Evolutionary conservation across 495 filamentous ascomycete genomes (phyloP), one percentile per base, ranked within the genome.

Genomic region (Pyrenopolyporus hunteri): DNA sequence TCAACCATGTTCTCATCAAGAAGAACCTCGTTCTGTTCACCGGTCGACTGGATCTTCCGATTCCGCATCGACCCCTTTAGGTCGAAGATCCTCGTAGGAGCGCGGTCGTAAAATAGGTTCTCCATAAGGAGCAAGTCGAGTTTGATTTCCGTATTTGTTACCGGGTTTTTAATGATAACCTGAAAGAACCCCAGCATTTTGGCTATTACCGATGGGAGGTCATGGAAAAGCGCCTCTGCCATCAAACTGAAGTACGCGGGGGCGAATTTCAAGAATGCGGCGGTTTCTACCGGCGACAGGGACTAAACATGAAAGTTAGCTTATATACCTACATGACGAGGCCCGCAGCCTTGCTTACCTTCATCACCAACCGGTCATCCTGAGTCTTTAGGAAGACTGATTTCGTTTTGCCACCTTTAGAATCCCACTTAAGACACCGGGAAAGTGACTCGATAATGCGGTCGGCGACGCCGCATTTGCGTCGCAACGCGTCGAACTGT

Each of bases 131-230:
- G 77, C 20, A 99, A 82, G 69, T 91, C 95, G 76, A 92, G 94
- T 69, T 96, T 95, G 75, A 97, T 94, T 70, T 99, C 94, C 1
- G 87, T 87, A 55, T 92, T 92, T 0, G 93, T 97, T 4, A 85
- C 82, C 0, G 93, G 90, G 66, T 98, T 98, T 74, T 94, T 96
- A 76, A 99, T 97, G 63, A 89, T 86, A 57, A 99, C 87, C 64
- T 98, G 93, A 73, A 96, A 99, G 75, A 99, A 97, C 1, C 94
- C 94, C 40, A 98, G 85, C 95, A 99, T 98, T 77, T 99, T 99
- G 8, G 94, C 94, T 65, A 99, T 98, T 11, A 96, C 95, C 7
- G 92, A 94, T 1, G 94, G 94, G 4, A 99, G 80, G 64, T 97
- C 94, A 63, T 97, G 92, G 76, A 98, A 99, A 19, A 99, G 82